These are phyloP conservation scores for Perkinsus marinus DNA, from an alignment of 169 alveolate species.

Conservation along the genomic window DNA sequence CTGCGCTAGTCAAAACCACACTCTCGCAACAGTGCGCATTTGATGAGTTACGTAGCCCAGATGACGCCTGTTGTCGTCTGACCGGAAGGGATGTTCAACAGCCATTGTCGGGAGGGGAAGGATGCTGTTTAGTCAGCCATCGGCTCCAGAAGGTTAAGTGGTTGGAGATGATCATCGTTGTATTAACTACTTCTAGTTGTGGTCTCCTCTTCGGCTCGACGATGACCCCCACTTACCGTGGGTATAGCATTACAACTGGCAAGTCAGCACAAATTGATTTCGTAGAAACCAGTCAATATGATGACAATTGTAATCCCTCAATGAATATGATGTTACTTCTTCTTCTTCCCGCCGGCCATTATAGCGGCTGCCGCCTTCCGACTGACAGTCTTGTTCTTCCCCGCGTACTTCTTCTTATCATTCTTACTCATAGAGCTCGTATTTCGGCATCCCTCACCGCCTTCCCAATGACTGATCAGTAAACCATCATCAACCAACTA, in stretches of 20 bases:
- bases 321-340: neutral
- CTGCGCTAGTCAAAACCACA: no score
- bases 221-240: neutral
- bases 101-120: no score
- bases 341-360: neutral
- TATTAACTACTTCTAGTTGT: no score
- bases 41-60: no score
- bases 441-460: slow-evolving; percentile 57
- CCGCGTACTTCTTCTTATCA: slow-evolving; percentile 40
- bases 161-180: no score
- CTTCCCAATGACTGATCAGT: slow-evolving; percentile 2
- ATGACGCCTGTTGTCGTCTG: no score
- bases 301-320: neutral
- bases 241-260: neutral
- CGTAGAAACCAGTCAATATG: neutral
- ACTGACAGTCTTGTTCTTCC: slow-evolving; percentile 7
- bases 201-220: neutral
- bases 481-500: neutral
- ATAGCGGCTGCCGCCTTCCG: neutral
- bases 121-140: no score
- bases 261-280: neutral
- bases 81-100: no score
- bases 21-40: no score
- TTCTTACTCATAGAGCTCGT: slow-evolving; percentile 38
- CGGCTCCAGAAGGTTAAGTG: no score